Base-by-base conservation (phyloP, 1,139 yeast genomes). In the Candida sojae region DNA sequence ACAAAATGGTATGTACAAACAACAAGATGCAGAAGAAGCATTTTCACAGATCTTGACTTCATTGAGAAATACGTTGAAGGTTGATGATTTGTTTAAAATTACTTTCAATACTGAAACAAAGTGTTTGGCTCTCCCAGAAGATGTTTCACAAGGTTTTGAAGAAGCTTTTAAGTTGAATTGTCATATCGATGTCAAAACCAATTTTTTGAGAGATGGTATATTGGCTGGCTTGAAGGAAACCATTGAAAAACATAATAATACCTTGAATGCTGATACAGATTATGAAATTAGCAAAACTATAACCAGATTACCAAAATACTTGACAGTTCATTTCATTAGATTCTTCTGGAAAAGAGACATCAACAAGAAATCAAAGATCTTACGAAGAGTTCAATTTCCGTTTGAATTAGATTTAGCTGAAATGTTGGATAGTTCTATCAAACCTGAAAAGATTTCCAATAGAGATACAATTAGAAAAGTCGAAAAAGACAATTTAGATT, bases 11-110 rank as follows among this genome's bases (percentile, higher is more conserved):
- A 75, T 79, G 51, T 88, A 80, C 64, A 91, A 88, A 64, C 99
- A 93, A 70, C 99, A 93, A 67, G 99, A 93, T 73, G 99, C 99
- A 0, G 99, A 93, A 70, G 99, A 93, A 65, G 88, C 95, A 26
- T 91, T 84, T 70, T 86, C 97, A 11, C 95, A 88, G 63, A 77
- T 93, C 48, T 69, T 92, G 54, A 71, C 75, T 42, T 68, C 79
- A 32, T 67, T 90, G 53, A 70, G 81, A 70, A 75, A 47, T 59
- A 78, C 62, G 68, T 81, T 61, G 67, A 76, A 58, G 25, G 55
- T 84, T 33, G 82, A 83, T 46, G 80, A 83, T 54, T 75, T 71
- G 52, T 87, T 92, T 66, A 81, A 80, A 43, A 75, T 96, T 41
- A 73, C 77, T 30, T 86, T 88, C 61, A 84, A 80, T 56, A 79